These are phyloP conservation scores for Durio zibethinus DNA, from an alignment of 345 rosid species.

Conservation along the genomic window DNA sequence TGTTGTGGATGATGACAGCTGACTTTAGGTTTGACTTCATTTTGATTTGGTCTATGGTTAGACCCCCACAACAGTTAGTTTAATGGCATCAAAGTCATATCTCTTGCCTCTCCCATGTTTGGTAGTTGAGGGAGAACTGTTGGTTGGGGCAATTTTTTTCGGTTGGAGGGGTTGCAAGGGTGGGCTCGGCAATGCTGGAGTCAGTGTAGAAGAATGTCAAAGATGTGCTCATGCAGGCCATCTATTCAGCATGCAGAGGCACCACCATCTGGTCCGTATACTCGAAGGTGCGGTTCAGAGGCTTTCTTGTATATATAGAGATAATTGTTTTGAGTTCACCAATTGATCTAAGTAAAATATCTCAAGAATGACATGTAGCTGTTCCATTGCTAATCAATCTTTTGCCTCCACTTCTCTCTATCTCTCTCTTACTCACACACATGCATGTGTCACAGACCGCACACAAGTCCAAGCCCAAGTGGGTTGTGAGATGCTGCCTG, in stretches of 20 bases:
- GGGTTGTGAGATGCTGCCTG: too few species aligned
- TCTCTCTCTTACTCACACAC: neutral
- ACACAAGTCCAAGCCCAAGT: too few species aligned
- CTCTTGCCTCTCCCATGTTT: slow-evolving; percentile 4
- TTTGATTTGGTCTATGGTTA: slow-evolving; percentile 31
- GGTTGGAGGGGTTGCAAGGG: neutral
- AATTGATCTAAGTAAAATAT: slow-evolving; percentile 44
- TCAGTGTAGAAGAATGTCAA: slow-evolving; percentile 14
- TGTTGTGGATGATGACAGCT: slow-evolving; percentile 89
- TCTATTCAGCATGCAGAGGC: neutral
- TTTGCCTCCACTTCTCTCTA: slow-evolving; percentile 7
- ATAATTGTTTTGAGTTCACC: slow-evolving; percentile 42
- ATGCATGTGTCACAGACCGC: too few species aligned
- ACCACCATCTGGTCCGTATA: slow-evolving; percentile 29
- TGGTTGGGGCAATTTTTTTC: slow-evolving; percentile 14
- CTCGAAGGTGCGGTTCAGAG: slow-evolving; percentile 38
- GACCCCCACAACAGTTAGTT: slow-evolving; percentile 28
- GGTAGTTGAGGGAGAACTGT: slow-evolving; percentile 20
- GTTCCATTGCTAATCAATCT: slow-evolving; percentile 30
- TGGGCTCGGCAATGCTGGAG: neutral
- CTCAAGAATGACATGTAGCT: slow-evolving; percentile 33
- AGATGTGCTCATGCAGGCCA: neutral
- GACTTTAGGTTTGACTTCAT: slow-evolving; percentile 34
- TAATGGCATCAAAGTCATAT: slow-evolving; percentile 20
- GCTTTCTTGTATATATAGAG: slow-evolving; percentile 54